Evolutionary conservation across 306 rosid genomes (phyloP), one percentile per base, ranked within the genome.

Genomic region (Senna siamea): DNA sequence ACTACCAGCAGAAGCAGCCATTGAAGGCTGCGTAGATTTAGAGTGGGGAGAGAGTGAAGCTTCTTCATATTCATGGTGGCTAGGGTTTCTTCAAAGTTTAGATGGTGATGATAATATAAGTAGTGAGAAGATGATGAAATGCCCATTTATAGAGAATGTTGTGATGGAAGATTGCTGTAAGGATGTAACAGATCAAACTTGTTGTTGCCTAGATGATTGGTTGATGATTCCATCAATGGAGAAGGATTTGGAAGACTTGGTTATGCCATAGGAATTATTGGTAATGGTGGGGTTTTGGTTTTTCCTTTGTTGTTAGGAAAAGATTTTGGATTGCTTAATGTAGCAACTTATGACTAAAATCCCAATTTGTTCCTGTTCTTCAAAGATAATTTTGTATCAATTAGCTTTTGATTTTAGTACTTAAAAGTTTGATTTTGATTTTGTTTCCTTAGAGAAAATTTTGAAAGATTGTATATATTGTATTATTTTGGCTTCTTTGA

Each of bases 151-250:
- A 22, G 23, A 35, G 26, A 35, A 37, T 18, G n/a, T 62, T 17
- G 32, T 2, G 50, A 38, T n/a, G 28, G 66, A 34, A n/a, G 66
- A 35, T 60, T 34, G 40, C 5, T 30, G 2, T 57, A 26, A 13
- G 66, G 66, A 35, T n/a, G 47, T 23, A 8, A 17, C 7, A 37
- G 68, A 62, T 9, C 68, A 62, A 19, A 38, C 30, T 23, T 38
- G 68, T 62, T 38, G 68, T 62, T 5, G 15, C 67, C 26, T 19
- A 9, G 50, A 62, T 17, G 68, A 62, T 14, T 38, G 50, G 68
- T 62, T 81, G 76, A 32, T 72, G 53, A n/a, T 81, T 66, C 85
- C 85, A 51, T 22, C 76, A 57, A 50, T 66, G 79, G 85, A 77
- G 46, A 74, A 56, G 68, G 81, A 76, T 81, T 59, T 72, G 13